Base-by-base conservation (phyloP, 2,329 filamentous ascomycete species). In the Clarireedia monteithiana region DNA sequence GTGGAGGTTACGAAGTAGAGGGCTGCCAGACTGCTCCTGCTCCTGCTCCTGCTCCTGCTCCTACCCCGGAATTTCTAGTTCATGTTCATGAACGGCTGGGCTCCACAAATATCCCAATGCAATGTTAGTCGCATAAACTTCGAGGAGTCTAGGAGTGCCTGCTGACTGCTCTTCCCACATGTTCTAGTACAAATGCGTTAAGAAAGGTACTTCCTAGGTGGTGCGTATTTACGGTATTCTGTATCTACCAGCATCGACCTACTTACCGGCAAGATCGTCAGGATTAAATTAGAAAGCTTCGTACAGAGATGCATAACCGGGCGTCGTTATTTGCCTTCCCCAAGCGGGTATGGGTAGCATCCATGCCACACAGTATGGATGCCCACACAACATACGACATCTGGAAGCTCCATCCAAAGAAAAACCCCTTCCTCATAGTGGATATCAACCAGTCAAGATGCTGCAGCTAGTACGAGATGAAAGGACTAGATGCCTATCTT, bases 141-240 rank as follows among this genome's bases (percentile, higher is more conserved):
- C 27, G 24, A 44, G 40, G 38, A 34, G 17, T 15, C 6, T 40
- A 39, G 26, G 49, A 26, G 30, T 38, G 38, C 49, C 49, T 51
- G 49, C 49, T 51, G 49, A 51, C 49, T 51, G 44, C 39, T 47
- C 30, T 39, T 6, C 48, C 23, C 48, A 20, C 48, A 49, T 49
- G 20, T n/a, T 6, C 34, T 39, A 39, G 34, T 39, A 49, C 48
- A 9, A 20, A 49, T 24, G 17, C 2, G 30, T 20, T 26, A 30
- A 34, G 12, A 49, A 36, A 36, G 30, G 30, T 38, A 49, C 48
- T n/a, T 42, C 20, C 7, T n/a, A 6, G 39, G 39, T n/a, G 7
- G 6, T 42, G 39, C n/a, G 17, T n/a, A 42, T n/a, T 24, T 47
- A n/a, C 14, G 23, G 42, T 24, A 45, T 17, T 23, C 20, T 17